phyloP scores from a whole-genome alignment of 768 basidiomycete genomes.

The Albatrellus ellisii region DNA sequence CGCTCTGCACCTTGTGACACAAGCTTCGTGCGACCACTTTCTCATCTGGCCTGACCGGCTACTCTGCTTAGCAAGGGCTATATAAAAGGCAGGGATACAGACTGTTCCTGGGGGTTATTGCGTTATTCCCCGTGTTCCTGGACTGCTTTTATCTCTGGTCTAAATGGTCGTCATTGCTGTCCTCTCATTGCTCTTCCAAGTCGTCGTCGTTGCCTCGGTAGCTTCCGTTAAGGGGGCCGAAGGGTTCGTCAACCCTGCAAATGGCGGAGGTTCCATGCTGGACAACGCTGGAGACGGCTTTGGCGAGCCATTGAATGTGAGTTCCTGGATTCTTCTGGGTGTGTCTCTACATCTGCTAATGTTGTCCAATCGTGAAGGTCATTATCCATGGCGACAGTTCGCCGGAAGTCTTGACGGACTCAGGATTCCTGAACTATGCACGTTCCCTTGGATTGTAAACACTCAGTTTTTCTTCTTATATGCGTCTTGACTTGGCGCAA shows the following conservation, averaged over 20 bases:
- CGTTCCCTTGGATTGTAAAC: slow-evolving; percentile 52
- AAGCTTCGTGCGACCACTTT: too few species aligned
- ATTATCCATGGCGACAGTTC: slow-evolving; percentile 58
- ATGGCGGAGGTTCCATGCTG: slow-evolving; percentile 31
- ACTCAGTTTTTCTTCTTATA: slow-evolving; percentile 6
- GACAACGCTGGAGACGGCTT: slow-evolving; percentile 23
- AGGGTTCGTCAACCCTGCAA: slow-evolving; percentile 24
- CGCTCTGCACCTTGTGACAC: too few species aligned
- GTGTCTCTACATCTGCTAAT: neutral
- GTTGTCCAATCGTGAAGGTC: slow-evolving; percentile 22
- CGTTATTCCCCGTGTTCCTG: too few species aligned
- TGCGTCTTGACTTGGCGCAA: slow-evolving; percentile 20
- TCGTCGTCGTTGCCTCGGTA: too few species aligned
- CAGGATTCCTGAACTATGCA: slow-evolving; percentile 46
- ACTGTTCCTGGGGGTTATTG: too few species aligned
- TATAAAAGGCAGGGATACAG: too few species aligned
- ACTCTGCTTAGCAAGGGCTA: too few species aligned
- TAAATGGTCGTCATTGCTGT: too few species aligned
- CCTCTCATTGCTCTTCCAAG: too few species aligned
- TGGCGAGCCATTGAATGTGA: slow-evolving; percentile 34
- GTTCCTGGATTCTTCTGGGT: neutral
- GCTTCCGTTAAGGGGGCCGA: slow-evolving; percentile 8
- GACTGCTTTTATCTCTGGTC: too few species aligned
- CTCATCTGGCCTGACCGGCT: too few species aligned
- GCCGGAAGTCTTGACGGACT: slow-evolving; percentile 37